Evolutionary conservation across 192 early-diverging fungal genomes (phyloP), one percentile per base, ranked within the genome.

Genomic region (Physocladia obscura): DNA sequence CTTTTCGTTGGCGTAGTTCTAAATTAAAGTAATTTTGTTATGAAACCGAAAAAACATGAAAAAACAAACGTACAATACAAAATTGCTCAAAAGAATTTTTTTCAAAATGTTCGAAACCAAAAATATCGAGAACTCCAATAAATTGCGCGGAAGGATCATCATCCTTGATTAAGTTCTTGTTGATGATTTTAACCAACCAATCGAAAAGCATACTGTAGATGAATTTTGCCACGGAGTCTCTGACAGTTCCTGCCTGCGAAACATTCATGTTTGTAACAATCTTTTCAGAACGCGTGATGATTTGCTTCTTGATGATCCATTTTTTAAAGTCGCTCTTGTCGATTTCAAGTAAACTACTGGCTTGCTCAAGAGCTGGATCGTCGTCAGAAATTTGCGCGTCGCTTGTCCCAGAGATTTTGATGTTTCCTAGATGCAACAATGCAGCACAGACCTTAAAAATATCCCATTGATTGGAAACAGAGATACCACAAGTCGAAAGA

Each of bases 51-150:
- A n/a, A n/a, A n/a, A n/a, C n/a, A n/a, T n/a, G n/a, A n/a, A n/a
- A n/a, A n/a, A n/a, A n/a, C n/a, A n/a, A n/a, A n/a, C n/a, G n/a
- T n/a, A n/a, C n/a, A 37, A 80, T 97, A 76, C 90, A 93, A 64
- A 97, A 84, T 79, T 97, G 95, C 77, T 97, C 94, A 69, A 95
- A 97, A 49, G 87, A 90, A 81, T 96, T 96, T 35, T 90, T 86
- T 31, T 92, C 87, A 77, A 96, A 96, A 68, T 67, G 65, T 52
- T 71, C 65, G 27, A 64, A 67, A 0, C 76, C 94, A 70, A 94
- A 96, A 67, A 96, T 96, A 82, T 96, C 94, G 51, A 96, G 82
- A 11, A 96, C 94, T 77, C 94, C 94, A 73, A 96, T 96, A 65
- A 94, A 94, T 17, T 57, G 70, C 39, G 57, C 13, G 32, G 70